phyloP scores from a whole-genome alignment of 495 filamentous ascomycete genomes.

The Aspergillus ostianus region DNA sequence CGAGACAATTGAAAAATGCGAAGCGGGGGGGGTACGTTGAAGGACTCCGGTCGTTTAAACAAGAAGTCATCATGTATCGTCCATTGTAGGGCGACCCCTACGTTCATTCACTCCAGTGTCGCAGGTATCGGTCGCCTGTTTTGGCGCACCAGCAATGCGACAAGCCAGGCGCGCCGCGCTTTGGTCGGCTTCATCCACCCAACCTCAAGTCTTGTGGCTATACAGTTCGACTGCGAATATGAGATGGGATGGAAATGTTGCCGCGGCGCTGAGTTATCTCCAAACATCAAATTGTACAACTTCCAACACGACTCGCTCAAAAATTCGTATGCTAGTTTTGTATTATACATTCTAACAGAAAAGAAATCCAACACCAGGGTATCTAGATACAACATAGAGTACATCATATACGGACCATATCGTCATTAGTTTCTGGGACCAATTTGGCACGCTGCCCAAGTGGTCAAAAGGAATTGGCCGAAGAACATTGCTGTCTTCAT shows the following conservation, averaged over 20 bases:
- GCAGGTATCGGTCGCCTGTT: not conserved
- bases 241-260: no score
- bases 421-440: not conserved
- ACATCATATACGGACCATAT: slow-evolving; percentile 2
- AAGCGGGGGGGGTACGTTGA: not conserved
- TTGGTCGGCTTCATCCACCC: not conserved
- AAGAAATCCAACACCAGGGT: slow-evolving; percentile 6
- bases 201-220: not conserved
- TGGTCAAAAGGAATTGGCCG: not conserved
- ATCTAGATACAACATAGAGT: slow-evolving; percentile 8
- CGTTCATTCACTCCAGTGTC: not conserved
- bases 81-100: not conserved
- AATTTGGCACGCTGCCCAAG: not conserved
- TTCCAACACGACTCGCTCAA: not conserved
- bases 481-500: not conserved
- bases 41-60: not conserved
- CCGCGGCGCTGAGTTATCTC: no score
- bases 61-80: not conserved
- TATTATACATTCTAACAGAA: not conserved
- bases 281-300: not conserved
- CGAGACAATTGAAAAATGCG: not conserved
- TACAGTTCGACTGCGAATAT: no score
- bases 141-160: not conserved
- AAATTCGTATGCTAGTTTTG: not conserved
- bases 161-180: not conserved